A percentile compares a stretch with the other conserved stretches of the same genome.
These are phyloP conservation scores for Phaseolus coccineus DNA, from an alignment of 331 rosid species.

Conservation along the genomic window DNA sequence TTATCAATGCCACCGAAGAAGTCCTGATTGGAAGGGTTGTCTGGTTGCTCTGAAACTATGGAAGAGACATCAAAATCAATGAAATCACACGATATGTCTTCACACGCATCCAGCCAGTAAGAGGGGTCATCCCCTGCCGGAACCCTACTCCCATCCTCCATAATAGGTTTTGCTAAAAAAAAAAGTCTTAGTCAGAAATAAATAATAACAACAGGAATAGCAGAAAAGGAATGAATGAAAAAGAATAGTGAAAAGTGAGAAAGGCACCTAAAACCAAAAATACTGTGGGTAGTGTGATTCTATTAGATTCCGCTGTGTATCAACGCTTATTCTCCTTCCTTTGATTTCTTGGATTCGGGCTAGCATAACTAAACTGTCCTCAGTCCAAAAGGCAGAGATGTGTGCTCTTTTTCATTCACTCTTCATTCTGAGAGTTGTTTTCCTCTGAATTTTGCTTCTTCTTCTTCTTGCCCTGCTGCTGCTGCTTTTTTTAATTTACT, in stretches of 20 bases:
- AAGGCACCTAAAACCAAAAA: slow-evolving; percentile 52
- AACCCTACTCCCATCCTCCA: slow-evolving; percentile 68
- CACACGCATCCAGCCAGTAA: slow-evolving; percentile 96
- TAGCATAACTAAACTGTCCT: neutral
- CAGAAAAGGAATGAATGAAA: slow-evolving; percentile 29
- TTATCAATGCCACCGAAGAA: slow-evolving; percentile 96
- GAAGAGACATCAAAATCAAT: slow-evolving; percentile 65
- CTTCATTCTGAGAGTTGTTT: too few relatives aligned
- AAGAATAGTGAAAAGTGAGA: slow-evolving; percentile 22
- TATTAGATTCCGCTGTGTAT: slow-evolving; percentile 70
- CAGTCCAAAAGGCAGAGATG: too few relatives aligned
- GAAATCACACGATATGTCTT: slow-evolving; percentile 82
- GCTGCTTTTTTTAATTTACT: neutral
- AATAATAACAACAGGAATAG: neutral
- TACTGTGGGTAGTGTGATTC: slow-evolving; percentile 53
- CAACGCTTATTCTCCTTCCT: slow-evolving; percentile 60
- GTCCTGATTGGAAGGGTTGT: slow-evolving; percentile 64
- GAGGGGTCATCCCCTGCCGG: slow-evolving; percentile 55
- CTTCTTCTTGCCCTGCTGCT: slow-evolving; percentile 36
- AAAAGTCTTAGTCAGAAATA: neutral
- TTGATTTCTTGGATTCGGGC: neutral
- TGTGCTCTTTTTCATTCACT: too few relatives aligned
- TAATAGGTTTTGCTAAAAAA: slow-evolving; percentile 21
- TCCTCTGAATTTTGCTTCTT: slow-evolving; percentile 44
- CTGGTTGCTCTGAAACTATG: slow-evolving; percentile 51